phyloP scores from a whole-genome alignment of 1,284 basidiomycete species.

The Cutaneotrichosporon sp. region DNA sequence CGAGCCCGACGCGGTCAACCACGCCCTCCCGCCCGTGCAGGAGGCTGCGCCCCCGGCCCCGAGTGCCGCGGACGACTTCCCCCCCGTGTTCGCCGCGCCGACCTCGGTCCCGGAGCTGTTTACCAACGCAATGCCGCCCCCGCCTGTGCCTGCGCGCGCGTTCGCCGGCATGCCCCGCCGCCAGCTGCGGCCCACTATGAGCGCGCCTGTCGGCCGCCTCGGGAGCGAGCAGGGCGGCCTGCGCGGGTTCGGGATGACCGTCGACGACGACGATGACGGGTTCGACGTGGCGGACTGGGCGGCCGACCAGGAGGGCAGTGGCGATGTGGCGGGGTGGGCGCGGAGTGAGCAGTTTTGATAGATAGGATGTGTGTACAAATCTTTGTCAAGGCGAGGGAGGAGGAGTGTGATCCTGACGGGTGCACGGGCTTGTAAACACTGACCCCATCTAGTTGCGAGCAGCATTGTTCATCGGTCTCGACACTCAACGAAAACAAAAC shows the following conservation, averaged over 20 bases:
- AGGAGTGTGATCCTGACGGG: not conserved
- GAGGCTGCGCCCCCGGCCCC: not conserved
- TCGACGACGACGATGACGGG: constrained; percentile 43
- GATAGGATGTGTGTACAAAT: not conserved
- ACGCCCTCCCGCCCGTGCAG: constrained; percentile 5
- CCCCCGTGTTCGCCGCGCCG: constrained; percentile 41
- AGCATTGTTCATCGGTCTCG: too few species aligned
- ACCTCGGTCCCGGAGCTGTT: constrained; percentile 42
- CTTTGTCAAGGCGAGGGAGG: not conserved
- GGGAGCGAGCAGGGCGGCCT: constrained; percentile 28
- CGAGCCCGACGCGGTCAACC: constrained; percentile 12
- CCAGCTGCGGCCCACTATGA: constrained; percentile 38
- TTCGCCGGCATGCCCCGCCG: constrained; percentile 18
- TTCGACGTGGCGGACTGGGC: constrained; percentile 47
- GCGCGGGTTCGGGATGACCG: constrained; percentile 37
- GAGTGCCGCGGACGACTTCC: constrained; percentile 37
- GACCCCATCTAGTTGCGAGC: not conserved
- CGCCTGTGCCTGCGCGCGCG: constrained; percentile 17
- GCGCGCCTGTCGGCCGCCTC: constrained; percentile 36
- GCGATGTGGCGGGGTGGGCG: constrained; percentile 40
- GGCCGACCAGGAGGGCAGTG: constrained; percentile 34
- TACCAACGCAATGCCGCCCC: constrained; percentile 16
- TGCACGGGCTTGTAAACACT: not conserved
- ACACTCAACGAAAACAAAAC: too few species aligned
- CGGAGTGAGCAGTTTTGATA: constrained; percentile 36